Evolutionary conservation across 192 early-diverging fungal genomes (phyloP), one percentile per base, ranked within the genome.

Genomic region (Dispira parvispora): DNA sequence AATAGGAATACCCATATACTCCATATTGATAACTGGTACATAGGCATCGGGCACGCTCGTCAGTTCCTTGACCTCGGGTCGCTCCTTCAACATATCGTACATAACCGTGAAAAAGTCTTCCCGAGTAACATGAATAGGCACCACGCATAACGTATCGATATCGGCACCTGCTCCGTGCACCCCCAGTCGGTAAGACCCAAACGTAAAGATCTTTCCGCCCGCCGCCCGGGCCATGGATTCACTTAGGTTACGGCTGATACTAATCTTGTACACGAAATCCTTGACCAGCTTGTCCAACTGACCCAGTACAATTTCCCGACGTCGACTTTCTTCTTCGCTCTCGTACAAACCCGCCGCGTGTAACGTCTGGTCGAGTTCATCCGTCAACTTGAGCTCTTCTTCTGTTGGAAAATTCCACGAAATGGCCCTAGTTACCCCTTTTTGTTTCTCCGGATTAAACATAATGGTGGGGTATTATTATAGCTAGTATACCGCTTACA

Each of bases 131-230:
- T 89, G 85, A 50, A 79, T 81, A 8, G 96, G 96, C 43, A 87
- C 88, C 12, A 99, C 92, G 66, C 94, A 97, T 42, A 99, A 70
- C 0, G 92, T 97, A 83, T 99, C 96, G 53, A 99, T 93, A 92
- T 99, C 96, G n/a, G 88, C 80, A 18, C 87, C 91, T 63, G 84
- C 76, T 21, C 87, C 88, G 71, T 99, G 93, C 11, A 95, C 96
- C 16, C 96, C 96, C 26, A 97, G 76, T 45, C 92, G 80, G 70
- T 91, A 99, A 11, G 91, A 94, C 8, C 96, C 96, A 74, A 93
- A 99, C 1, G 96, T 94, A 64, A 92, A 99, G 28, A 97, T 94
- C 71, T 96, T 94, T 27, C 96, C 94, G 23, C 92, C 92, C 21
- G 84, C 88, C 52, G 92, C 86, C 52, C 73, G 78, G 3, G 96